Evolutionary conservation across 202 grass and related monocot species (phyloP).

Genomic region (Digitaria exilis): DNA sequence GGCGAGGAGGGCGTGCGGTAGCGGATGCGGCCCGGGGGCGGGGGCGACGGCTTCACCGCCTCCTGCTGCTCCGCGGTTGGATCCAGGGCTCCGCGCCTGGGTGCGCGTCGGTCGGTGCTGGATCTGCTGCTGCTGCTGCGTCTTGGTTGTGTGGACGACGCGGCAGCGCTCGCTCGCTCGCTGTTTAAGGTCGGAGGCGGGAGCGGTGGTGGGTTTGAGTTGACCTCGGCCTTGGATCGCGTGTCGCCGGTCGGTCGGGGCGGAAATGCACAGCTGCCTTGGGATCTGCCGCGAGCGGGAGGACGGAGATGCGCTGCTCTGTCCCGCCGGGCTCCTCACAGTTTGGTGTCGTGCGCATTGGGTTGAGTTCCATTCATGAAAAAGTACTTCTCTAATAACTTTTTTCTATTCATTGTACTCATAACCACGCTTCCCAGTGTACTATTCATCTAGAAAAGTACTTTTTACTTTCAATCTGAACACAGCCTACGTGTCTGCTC

Average conservation of each 20-base stretch:
- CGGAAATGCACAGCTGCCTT: not conserved
- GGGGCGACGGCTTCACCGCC: slow-evolving; percentile 54
- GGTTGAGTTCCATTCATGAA: no score
- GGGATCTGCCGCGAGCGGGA: slow-evolving; percentile 1
- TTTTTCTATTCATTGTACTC: no score
- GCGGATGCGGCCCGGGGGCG: slow-evolving; percentile 62
- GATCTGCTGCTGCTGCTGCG: slow-evolving; percentile 35
- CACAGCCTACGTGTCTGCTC: no score
- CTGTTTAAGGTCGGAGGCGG: not conserved
- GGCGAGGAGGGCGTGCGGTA: slow-evolving; percentile 73
- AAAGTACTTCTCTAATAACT: no score
- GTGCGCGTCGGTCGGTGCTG: slow-evolving; percentile 1
- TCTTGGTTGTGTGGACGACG: not conserved
- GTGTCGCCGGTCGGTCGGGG: not conserved
- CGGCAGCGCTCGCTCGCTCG: no score
- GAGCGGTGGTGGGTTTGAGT: not conserved
- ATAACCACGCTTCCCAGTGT: no score
- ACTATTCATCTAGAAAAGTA: no score
- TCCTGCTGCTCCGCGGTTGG: slow-evolving; percentile 56
- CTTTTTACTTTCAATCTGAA: no score
- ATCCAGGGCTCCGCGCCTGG: slow-evolving; percentile 63
- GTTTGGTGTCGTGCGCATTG: no score
- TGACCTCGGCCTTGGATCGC: slow-evolving; percentile 39
- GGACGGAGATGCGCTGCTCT: not conserved
- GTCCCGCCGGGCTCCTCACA: no score